Evolutionary conservation across 768 basidiomycete genomes (phyloP), one percentile per base, ranked within the genome.

Genomic region (Multifurca ochricompacta): DNA sequence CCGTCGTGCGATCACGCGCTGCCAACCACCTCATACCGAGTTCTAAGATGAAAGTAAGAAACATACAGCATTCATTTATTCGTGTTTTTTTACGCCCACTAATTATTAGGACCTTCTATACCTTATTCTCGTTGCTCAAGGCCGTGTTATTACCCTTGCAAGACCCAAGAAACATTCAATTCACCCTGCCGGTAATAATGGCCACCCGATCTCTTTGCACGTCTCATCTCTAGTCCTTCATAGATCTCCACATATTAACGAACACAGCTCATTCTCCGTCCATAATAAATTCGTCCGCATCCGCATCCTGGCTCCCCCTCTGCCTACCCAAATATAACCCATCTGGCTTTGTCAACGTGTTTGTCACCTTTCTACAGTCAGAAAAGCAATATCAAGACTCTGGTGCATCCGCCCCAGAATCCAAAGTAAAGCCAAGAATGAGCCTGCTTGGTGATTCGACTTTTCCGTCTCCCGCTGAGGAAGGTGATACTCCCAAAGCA

Each of bases 281-380:
- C 1, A 81, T 87, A 59, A 73, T 76, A 55, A 87, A 83, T 65
- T 87, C 84, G 2, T 82, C 84, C 8, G 85, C 84, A 6, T 75
- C 91, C 6, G 87, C 93, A 13, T 86, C 87, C 6, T 99, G 93
- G 91, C 79, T 98, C 7, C 96, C 96, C 2, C 79, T 99, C 43
- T 98, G 96, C 67, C 78, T 99, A 3, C 95, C 96, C 0, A 93
- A 92, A 67, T 98, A 90, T 74, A 91, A 97, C 64, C 75, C 90
- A 0, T 71, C 82, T 4, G 86, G 86, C 1, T 97, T 97, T 68
- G 83, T 95, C 25, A 91, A 99, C 66, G 87, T 91, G 11, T 96
- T 94, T 63, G 78, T 97, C 39, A 78, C 81, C 3, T 91, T 87
- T 66, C 67, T 85, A 25, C 75, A 78, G 39, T 59, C 48, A 28